Evolutionary conservation across 1,284 basidiomycete genomes (phyloP).

Genomic region (Cerrena zonata): DNA sequence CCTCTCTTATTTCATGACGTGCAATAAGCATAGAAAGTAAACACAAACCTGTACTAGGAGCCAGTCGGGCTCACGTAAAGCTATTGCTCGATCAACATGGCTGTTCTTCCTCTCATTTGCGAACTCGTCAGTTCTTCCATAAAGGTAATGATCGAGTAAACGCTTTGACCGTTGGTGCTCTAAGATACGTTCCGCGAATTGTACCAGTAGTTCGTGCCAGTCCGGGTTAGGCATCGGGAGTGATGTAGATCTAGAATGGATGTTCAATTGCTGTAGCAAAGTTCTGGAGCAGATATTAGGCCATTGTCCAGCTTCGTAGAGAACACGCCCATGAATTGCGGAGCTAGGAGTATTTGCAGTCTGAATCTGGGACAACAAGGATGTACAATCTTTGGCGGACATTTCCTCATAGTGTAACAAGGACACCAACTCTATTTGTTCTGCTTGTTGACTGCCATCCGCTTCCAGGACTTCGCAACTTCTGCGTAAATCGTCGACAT

Average conservation of each 20-base stretch:
- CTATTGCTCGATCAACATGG: constrained; percentile 15
- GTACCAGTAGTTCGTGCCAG: background rate
- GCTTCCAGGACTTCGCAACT: too few relatives aligned
- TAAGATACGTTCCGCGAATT: background rate
- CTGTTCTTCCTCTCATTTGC: constrained; percentile 17
- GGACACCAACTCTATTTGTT: too few relatives aligned
- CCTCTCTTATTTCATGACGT: too few relatives aligned
- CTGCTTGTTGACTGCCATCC: too few relatives aligned
- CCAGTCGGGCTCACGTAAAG: constrained; percentile 35
- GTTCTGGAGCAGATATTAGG: background rate
- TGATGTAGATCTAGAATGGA: background rate
- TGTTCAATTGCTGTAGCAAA: background rate
- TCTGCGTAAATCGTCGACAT: too few relatives aligned
- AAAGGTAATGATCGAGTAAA: background rate
- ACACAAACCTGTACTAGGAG: constrained; percentile 38
- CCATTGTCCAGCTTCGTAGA: background rate
- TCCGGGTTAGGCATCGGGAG: background rate
- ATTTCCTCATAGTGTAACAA: too few relatives aligned
- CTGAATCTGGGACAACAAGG: too few relatives aligned
- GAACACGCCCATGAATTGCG: background rate
- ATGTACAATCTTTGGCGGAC: too few relatives aligned
- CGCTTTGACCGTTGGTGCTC: background rate
- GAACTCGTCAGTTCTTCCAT: background rate
- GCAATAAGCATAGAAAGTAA: too few relatives aligned
- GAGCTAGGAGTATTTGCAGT: too few relatives aligned